Evolutionary conservation across 2,329 filamentous ascomycete genomes (phyloP).

Genomic region (Phialophora verrucosa): DNA sequence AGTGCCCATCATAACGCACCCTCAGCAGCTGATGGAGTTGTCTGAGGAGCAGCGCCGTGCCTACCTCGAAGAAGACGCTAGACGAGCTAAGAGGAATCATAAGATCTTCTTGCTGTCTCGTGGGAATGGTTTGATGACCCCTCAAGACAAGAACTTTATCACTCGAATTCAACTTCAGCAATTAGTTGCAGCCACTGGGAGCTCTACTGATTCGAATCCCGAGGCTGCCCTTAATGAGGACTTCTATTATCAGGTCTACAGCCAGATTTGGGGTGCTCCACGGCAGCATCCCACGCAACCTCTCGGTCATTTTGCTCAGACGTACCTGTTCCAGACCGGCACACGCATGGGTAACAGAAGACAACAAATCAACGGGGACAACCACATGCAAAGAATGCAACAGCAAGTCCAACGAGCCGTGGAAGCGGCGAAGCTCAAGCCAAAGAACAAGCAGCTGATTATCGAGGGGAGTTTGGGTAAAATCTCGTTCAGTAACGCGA

Average conservation of each 20-base stretch:
- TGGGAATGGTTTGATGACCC: conserved; percentile 97
- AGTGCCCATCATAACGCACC: conserved; percentile 65
- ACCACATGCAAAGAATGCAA: conserved; percentile 98
- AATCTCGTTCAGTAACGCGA: conserved; percentile 98
- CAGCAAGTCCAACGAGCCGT: conserved; percentile 97
- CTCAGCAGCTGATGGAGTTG: conserved; percentile 75
- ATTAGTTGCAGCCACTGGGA: conserved; percentile 88
- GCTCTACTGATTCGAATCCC: conserved; percentile 76
- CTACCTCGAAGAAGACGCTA: conserved; percentile 88
- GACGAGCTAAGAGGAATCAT: conserved; percentile 94
- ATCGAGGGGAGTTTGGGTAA: conserved; percentile 96
- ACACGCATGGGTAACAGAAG: conserved; percentile 77
- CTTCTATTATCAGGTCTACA: conserved; percentile 98
- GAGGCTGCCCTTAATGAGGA: conserved; percentile 87
- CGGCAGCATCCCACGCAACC: conserved; percentile 92
- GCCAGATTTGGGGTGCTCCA: conserved; percentile 87
- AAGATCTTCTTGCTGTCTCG: conserved; percentile 94
- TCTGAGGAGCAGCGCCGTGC: conserved; percentile 82
- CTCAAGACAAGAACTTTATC: conserved; percentile 99
- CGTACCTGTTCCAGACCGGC: conserved; percentile 94
- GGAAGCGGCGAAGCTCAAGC: conserved; percentile 94
- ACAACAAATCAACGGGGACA: conserved; percentile 83
- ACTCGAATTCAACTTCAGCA: conserved; percentile 97
- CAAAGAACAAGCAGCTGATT: conserved; percentile 95
- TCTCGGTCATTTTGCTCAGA: conserved; percentile 94